phyloP scores from a whole-genome alignment of 139 green algal genomes.

The Nannochloris sp. region DNA sequence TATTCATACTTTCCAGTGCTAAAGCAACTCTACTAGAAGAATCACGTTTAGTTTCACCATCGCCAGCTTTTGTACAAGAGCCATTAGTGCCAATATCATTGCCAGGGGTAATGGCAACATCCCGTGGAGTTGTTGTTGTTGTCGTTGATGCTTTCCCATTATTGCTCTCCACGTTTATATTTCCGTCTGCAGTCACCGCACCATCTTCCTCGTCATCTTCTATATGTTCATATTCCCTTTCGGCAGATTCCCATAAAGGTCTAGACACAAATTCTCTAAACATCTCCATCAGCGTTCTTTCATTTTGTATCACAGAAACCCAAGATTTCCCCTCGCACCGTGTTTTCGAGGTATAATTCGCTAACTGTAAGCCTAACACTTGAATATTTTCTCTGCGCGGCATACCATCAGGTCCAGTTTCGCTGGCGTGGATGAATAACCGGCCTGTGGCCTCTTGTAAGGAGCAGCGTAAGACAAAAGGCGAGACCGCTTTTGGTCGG shows the following conservation, averaged over 20 bases:
- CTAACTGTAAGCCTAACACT: constrained; percentile 33
- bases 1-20: too few relatives aligned
- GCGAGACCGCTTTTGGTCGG: background rate
- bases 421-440: constrained; percentile 23
- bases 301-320: constrained; percentile 9
- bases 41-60: too few relatives aligned
- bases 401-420: constrained; percentile 7
- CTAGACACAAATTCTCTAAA: constrained; percentile 17
- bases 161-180: too few relatives aligned
- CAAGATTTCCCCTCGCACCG: constrained; percentile 2
- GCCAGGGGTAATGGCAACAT: too few relatives aligned
- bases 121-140: too few relatives aligned
- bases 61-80: too few relatives aligned
- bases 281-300: constrained; percentile 18
- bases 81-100: too few relatives aligned
- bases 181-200: too few relatives aligned
- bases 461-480: constrained; percentile 29
- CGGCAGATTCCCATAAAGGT: constrained; percentile 17
- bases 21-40: too few relatives aligned
- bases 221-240: background rate
- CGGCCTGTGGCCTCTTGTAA: constrained; percentile 22
- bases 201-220: background rate
- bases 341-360: constrained; percentile 20
- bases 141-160: too few relatives aligned
- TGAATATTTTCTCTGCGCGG: constrained; percentile 18